Base-by-base conservation (phyloP, 257 asterid genomes). In the Plantago elongata region DNA sequence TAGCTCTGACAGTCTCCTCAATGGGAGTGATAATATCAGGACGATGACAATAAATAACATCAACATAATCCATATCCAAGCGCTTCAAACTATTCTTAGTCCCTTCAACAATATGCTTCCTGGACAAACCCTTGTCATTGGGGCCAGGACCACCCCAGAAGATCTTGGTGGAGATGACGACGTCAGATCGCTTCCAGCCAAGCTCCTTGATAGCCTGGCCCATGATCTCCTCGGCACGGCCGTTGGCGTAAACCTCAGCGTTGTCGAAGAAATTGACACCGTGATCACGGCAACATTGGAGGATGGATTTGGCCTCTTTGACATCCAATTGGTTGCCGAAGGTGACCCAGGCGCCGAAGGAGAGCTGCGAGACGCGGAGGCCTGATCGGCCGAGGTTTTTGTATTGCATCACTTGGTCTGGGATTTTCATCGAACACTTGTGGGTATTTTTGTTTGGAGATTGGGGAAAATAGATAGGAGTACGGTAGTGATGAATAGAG, bases 101-200 rank as follows among this genome's bases (percentile, higher is more conserved):
- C 49, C 99, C 99, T 55, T 93, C 99, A 0, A 87, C 37, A 0
- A 93, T 87, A 54, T 93, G 99, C 76, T 93, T 93, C 42, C 99
- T 72, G 0, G 99, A 93, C 13, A 89, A 57, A 15, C 99, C 99
- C 77, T 89, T 93, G 65, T 93, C 99, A 52, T 93, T 93, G 0
- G 99, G 97, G 17, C 97, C 99, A 4, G 91, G 70, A 2, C 99
- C 97, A 6, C 99, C 99, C 99, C 99, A 93, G 78, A 93, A 93
- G 70, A 93, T 87, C 94, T 93, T 93, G 13, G 99, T 93, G 62
- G 96, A 83, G 45, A 93, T 63, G 10, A 93, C 99, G 12, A 93
- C 64, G 63, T 93, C 97, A 16, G 92, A 83, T 63, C 99, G 66
- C 81, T 89, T 89, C 97, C 96, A 93, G 0, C 99, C 99, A 6